These are phyloP conservation scores for Pseudogymnoascus sp. DNA, from an alignment of 2,329 filamentous ascomycete species.

Conservation along the genomic window DNA sequence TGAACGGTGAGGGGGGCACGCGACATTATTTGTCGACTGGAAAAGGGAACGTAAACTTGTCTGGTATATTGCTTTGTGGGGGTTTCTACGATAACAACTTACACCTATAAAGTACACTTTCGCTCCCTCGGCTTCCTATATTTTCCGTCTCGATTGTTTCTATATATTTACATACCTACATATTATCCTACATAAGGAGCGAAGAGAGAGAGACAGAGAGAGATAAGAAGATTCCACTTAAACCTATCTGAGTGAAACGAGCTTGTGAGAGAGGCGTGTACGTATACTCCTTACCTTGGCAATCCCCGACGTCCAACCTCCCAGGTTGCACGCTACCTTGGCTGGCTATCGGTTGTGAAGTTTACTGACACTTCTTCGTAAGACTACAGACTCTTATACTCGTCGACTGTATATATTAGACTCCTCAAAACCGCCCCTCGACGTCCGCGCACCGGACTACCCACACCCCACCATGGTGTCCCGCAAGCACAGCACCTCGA, in stretches of 20 bases:
- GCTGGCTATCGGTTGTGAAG: neutral
- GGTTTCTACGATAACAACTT: constrained; percentile 2
- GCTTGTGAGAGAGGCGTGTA: constrained; percentile 5
- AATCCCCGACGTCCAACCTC: neutral
- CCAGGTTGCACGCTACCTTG: neutral
- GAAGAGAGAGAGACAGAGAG: neutral
- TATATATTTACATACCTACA: neutral
- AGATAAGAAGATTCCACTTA: neutral
- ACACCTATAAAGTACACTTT: neutral
- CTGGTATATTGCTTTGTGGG: constrained; percentile 6
- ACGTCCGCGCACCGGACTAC: neutral
- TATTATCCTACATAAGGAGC: neutral
- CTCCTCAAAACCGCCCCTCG: neutral
- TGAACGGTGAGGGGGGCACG: constrained; percentile 7
- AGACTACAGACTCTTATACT: neutral
- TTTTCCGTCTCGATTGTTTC: neutral
- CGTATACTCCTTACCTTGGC: constrained; percentile 1
- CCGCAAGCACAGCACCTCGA: constrained; percentile 13
- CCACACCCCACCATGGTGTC: constrained; percentile 1
- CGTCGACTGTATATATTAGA: neutral
- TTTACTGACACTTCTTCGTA: constrained; percentile 1
- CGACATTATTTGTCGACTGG: constrained; percentile 1
- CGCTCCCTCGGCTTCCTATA: neutral
- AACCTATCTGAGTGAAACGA: neutral
- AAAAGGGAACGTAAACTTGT: constrained; percentile 8